Evolutionary conservation across 495 filamentous ascomycete genomes (phyloP), one percentile per base, ranked within the genome.

Genomic region (Parathielavia appendiculata): DNA sequence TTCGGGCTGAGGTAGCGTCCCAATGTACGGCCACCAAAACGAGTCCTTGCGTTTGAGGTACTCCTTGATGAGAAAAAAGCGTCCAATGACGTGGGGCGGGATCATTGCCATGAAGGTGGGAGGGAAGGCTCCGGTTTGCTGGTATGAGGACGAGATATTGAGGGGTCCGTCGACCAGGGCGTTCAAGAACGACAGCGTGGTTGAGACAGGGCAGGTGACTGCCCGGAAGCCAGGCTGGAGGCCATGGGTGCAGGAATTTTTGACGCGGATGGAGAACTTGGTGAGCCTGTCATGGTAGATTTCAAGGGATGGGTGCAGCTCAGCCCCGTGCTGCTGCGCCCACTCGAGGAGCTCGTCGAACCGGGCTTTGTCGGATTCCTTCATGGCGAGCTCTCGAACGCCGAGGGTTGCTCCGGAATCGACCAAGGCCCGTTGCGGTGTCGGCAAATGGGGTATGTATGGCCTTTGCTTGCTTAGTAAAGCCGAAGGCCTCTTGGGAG

Each of bases 11-110:
- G 79, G 78, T 0, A 83, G 67, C 4, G 75, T 72, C 10, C 69
- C 64, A 52, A 81, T 80, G 58, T 83, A 83, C 13, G 73, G 70
- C 63, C 64, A 73, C 80, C 80, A 83, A 48, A 70, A 71, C 0
- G 78, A 81, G n/a, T 71, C 51, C 32, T 71, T 57, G 8, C 71
- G 69, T 46, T 73, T 67, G 23, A 83, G 72, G 61, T 75, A 76
- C 61, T 80, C 61, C 54, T 77, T 69, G 49, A 78, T 69, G 32
- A 80, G 68, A 34, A 77, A 76, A 63, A 79, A 77, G 7, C 77
- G 73, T 51, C 77, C 76, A 36, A 75, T 60, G 48, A 80, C 76
- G 53, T 79, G 70, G 0, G 76, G 73, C 11, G 75, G 76, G 23
- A 65, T 53, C 0, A 59, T 54, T 7, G 61, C 43, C 59, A 78